Percentiles rank a stretch among this genome's conserved stretches.
Evolutionary conservation across 2,329 filamentous ascomycete genomes (phyloP).

Genomic region (Ophiostoma piceae): DNA sequence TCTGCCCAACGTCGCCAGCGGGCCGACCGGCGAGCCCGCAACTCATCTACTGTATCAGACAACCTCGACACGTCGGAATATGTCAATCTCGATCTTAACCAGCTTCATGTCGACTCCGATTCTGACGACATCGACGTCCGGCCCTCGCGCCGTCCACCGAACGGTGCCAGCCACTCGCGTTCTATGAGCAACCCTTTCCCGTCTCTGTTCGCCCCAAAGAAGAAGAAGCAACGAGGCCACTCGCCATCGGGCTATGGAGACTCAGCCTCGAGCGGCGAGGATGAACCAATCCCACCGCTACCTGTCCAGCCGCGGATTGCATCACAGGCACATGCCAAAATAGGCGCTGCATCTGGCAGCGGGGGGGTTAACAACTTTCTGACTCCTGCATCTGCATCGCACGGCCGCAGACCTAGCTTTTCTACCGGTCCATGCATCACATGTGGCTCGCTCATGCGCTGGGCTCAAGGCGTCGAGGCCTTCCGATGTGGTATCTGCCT

Average conservation of each 20-base stretch:
- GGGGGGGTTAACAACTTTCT: background rate
- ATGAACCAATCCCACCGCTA: constrained; percentile 32
- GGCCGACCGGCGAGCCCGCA: background rate
- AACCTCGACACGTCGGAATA: constrained; percentile 18
- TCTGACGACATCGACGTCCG: constrained; percentile 41
- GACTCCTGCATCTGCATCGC: constrained; percentile 34
- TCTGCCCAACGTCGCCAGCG: constrained; percentile 4
- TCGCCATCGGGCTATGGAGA: constrained; percentile 35
- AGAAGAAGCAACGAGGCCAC: constrained; percentile 50
- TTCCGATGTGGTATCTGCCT: constrained; percentile 81
- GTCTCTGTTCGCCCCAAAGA: constrained; percentile 58
- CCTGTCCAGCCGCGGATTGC: background rate
- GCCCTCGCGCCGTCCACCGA: constrained; percentile 30
- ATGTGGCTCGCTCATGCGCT: constrained; percentile 73
- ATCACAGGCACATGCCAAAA: background rate
- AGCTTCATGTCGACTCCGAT: constrained; percentile 31
- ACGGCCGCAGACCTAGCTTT: constrained; percentile 49
- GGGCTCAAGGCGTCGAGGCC: constrained; percentile 65
- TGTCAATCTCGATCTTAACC: constrained; percentile 26
- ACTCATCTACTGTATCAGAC: constrained; percentile 14
- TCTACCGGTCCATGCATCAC: constrained; percentile 75
- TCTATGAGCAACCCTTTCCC: constrained; percentile 79
- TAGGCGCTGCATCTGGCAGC: background rate
- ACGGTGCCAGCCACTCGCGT: constrained; percentile 46
- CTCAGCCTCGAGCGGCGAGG: constrained; percentile 41